Conservation (phyloP, 2,329 filamentous ascomycete species). For the Byssothecium circinans region DNA sequence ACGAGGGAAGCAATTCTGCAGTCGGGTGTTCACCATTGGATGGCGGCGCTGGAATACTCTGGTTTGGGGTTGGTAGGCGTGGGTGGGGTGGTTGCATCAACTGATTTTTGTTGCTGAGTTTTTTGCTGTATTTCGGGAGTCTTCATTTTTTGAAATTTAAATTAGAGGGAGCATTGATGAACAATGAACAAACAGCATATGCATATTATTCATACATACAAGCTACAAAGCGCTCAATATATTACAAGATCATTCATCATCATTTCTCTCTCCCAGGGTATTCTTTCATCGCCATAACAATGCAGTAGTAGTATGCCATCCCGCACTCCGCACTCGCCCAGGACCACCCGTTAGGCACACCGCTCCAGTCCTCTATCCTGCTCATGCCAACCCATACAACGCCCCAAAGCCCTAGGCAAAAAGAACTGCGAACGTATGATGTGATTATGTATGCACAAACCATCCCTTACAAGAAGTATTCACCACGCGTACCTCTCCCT, state of each 20-base stretch:
- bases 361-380: slow-evolving; percentile 6
- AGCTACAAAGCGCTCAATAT: slow-evolving; percentile 6
- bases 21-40: slow-evolving; percentile 45
- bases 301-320: slow-evolving; percentile 8
- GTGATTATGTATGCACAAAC: slow-evolving; percentile 21
- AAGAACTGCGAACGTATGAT: slow-evolving; percentile 10
- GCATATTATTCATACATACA: no score
- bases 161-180: no score
- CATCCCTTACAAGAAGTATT: slow-evolving; percentile 52
- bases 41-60: slow-evolving; percentile 46
- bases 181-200: no score
- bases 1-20: slow-evolving; percentile 49
- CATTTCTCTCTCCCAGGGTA: slow-evolving; percentile 15
- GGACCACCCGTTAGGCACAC: background rate
- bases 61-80: slow-evolving; percentile 38
- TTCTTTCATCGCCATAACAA: slow-evolving; percentile 19
- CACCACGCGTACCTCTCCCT: slow-evolving; percentile 54
- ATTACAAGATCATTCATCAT: slow-evolving; percentile 9
- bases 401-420: no score
- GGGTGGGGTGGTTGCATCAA: slow-evolving; percentile 42
- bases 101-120: slow-evolving; percentile 21
- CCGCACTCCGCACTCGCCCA: background rate
- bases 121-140: slow-evolving; percentile 1
- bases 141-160: no score
- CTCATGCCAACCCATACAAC: slow-evolving; percentile 18